Evolutionary conservation across 148 eudicot species (phyloP).

Genomic region (Tetragonia tetragonoides): DNA sequence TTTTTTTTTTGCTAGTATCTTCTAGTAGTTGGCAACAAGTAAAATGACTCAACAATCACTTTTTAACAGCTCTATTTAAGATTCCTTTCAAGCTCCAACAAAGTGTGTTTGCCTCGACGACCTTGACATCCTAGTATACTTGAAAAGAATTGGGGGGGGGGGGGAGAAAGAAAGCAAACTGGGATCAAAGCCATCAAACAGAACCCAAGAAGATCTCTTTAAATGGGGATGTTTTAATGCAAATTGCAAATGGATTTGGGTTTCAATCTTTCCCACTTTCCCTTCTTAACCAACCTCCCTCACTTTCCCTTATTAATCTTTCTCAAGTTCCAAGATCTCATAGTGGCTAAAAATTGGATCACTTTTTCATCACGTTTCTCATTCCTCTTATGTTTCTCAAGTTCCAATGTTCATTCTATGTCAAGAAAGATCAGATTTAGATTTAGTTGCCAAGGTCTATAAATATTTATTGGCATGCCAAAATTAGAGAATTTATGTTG

Average conservation of each 20-base stretch:
- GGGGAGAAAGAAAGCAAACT: no score
- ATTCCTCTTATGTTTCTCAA: not conserved
- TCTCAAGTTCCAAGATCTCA: not conserved
- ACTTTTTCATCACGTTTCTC: not conserved
- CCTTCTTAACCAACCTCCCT: not conserved
- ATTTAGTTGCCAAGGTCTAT: not conserved
- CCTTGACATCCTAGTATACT: no score
- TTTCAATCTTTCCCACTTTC: not conserved
- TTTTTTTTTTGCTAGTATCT: no score
- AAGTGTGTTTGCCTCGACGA: no score
- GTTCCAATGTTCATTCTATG: not conserved
- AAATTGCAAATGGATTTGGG: not conserved
- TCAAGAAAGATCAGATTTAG: not conserved
- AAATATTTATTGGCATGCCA: not conserved
- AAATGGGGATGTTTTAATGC: not conserved
- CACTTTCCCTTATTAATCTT: not conserved
- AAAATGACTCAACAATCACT: no score
- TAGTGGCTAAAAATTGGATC: not conserved
- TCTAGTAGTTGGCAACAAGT: no score
- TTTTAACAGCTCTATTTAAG: no score
- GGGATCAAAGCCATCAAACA: not conserved
- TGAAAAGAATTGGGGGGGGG: no score
- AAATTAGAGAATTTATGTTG: not conserved
- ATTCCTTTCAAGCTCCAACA: no score
- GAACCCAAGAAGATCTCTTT: not conserved